These are phyloP conservation scores for Aspergillus persii DNA, from an alignment of 2,329 filamentous ascomycete species.

Conservation along the genomic window DNA sequence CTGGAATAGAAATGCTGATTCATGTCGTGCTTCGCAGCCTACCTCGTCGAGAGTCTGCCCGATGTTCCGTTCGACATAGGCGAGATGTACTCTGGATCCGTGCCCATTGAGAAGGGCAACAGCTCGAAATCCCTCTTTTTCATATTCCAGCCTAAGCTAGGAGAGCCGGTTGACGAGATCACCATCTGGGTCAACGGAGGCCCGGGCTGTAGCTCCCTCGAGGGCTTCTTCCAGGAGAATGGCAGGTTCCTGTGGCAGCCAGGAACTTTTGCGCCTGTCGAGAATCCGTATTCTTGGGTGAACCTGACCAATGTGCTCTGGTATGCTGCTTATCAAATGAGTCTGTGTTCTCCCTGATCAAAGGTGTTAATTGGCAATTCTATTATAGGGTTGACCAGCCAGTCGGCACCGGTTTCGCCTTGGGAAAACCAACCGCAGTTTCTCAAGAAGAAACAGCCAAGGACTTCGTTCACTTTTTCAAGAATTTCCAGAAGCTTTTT, in stretches of 20 bases:
- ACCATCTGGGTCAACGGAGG: conserved; percentile 54
- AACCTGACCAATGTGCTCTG: conserved; percentile 75
- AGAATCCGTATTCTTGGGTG: conserved; percentile 71
- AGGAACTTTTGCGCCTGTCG: conserved; percentile 64
- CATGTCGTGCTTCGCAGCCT: conserved; percentile 43
- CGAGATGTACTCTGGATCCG: conserved; percentile 48
- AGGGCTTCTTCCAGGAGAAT: conserved; percentile 73
- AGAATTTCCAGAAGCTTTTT: conserved; percentile 72
- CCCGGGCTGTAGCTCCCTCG: conserved; percentile 58
- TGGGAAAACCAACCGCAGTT: conserved; percentile 63
- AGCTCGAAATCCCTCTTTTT: conserved; percentile 48
- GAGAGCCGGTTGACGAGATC: conserved; percentile 43
- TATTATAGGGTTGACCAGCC: conserved; percentile 34
- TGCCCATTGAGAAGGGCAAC: conserved; percentile 54
- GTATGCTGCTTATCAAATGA: conserved; percentile 38
- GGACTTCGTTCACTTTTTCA: conserved; percentile 76
- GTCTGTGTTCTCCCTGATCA: not conserved
- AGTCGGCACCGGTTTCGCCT: conserved; percentile 65
- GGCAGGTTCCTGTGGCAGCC: conserved; percentile 70
- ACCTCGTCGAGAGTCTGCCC: conserved; percentile 65
- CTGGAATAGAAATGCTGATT: not conserved
- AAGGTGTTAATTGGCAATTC: not conserved
- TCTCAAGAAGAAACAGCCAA: conserved; percentile 66
- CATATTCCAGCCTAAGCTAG: conserved; percentile 48
- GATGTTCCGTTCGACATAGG: conserved; percentile 68